Evolutionary conservation across 495 filamentous ascomycete species (phyloP), one percentile per base, ranked within the genome.

Genomic region (Bathelium albidoporum): DNA sequence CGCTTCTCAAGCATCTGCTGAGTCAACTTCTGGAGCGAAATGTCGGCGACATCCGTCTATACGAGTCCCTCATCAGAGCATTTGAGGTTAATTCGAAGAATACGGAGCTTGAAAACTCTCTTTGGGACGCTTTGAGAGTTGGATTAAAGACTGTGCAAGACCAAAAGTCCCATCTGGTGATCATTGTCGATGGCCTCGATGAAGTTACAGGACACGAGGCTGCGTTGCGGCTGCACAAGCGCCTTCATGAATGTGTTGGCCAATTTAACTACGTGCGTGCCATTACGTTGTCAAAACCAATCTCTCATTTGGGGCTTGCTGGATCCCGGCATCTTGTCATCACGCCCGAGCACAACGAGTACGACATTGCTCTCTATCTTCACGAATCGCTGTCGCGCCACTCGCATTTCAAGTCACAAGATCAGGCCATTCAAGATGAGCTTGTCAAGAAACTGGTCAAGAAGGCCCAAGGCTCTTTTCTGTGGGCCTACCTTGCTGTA

Each of bases 281-380:
- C 20, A 29, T 55, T 55, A 55, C 49, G 20, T 10, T 55, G 2
- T 55, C 49, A n/a, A 55, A 55, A 24, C 49, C 49, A 29, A 55
- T 55, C 49, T 55, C 49, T 28, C 49, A 55, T 55, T 24, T 55
- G 20, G 49, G 49, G 11, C 49, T 55, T 29, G 49, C 49, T 28
- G 49, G 49, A 26, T 55, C 22, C 49, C 4, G 24, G 16, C 49
- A 55, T 16, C 24, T 55, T 26, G 49, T 55, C 49, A 55, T 55
- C 49, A 55, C 49, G 29, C 49, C 49, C 5, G 49, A 55, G 2
- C 49, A 55, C 24, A 55, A 55, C 29, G 49, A 55, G 16, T 24
- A 24, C 20, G 49, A 55, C 1, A 55, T 55, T 9, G 11, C 49
- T 10, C 9, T 29, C 22, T 29, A 55, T 29, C 16, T 55, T 29